A percentile compares a stretch with the other conserved stretches of the same genome.
These are phyloP conservation scores for Phaeosphaeria sp. DNA, from an alignment of 2,329 filamentous ascomycete genomes.

Conservation along the genomic window DNA sequence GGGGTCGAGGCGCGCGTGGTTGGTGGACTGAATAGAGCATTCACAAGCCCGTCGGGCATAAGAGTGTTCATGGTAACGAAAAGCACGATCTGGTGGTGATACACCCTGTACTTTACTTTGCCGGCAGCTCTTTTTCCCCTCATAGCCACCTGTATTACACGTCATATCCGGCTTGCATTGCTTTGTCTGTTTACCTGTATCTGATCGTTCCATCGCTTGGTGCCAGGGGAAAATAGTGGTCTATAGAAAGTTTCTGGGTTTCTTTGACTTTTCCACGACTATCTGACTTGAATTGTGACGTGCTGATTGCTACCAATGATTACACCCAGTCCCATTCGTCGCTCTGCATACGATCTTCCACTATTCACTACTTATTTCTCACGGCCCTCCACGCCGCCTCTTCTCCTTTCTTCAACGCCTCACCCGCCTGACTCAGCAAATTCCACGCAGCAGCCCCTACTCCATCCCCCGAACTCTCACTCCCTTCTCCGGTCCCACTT, in stretches of 20 bases:
- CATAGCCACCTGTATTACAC: constrained; percentile 45
- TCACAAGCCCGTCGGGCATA: constrained; percentile 44
- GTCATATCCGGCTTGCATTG: constrained; percentile 49
- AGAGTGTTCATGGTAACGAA: constrained; percentile 53
- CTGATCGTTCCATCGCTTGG: constrained; percentile 43
- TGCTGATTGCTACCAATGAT: not conserved
- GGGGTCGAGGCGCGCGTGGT: constrained; percentile 33
- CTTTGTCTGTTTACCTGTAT: constrained; percentile 45
- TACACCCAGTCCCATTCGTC: no score
- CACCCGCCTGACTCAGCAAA: constrained; percentile 44
- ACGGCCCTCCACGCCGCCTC: constrained; percentile 46
- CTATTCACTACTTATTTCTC: constrained; percentile 30
- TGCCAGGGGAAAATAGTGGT: constrained; percentile 48
- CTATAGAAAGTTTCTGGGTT: constrained; percentile 47
- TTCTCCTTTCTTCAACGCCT: constrained; percentile 44
- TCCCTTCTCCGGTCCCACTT: constrained; percentile 29
- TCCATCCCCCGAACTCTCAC: constrained; percentile 16
- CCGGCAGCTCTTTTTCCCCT: constrained; percentile 42
- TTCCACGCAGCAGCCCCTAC: constrained; percentile 44
- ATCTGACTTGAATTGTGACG: not conserved
- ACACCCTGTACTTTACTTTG: constrained; percentile 53
- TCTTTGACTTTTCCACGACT: constrained; percentile 18
- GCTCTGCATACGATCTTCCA: not conserved
- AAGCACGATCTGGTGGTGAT: constrained; percentile 49
- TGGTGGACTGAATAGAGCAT: constrained; percentile 47